phyloP scores from a whole-genome alignment of 441 rosid species.

The Biscutella laevigata region DNA sequence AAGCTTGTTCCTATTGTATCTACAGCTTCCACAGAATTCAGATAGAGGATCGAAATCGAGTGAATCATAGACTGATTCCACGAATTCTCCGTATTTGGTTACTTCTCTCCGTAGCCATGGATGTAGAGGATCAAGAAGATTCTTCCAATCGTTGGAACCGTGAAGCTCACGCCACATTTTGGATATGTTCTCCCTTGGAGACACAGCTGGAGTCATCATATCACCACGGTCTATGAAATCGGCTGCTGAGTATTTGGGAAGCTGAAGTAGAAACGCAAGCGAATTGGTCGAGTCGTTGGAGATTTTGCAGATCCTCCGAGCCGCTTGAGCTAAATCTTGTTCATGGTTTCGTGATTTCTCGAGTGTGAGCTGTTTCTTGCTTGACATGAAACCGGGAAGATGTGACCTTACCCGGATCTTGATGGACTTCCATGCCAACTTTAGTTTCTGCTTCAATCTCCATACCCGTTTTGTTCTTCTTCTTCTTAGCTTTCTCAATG shows the following conservation, averaged over 20 bases:
- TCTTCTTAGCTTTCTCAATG: slow-evolving; percentile 24
- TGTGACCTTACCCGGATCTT: slow-evolving; percentile 25
- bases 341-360: slow-evolving; percentile 13
- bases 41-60: slow-evolving; percentile 59
- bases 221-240: slow-evolving; percentile 42
- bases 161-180: slow-evolving; percentile 45
- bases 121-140: slow-evolving; percentile 48
- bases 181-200: slow-evolving; percentile 54
- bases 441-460: slow-evolving; percentile 34
- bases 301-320: slow-evolving; percentile 21
- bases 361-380: slow-evolving; percentile 24
- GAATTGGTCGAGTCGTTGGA: slow-evolving; percentile 28
- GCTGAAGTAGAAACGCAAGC: slow-evolving; percentile 33
- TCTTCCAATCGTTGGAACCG: slow-evolving; percentile 40
- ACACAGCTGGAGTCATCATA: slow-evolving; percentile 43
- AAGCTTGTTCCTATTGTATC: slow-evolving; percentile 39
- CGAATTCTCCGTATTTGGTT: slow-evolving; percentile 59
- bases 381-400: slow-evolving; percentile 15
- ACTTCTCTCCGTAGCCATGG: slow-evolving; percentile 52
- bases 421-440: slow-evolving; percentile 33
- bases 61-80: slow-evolving; percentile 51
- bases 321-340: slow-evolving; percentile 13
- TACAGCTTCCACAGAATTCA: slow-evolving; percentile 57
- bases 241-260: slow-evolving; percentile 32
- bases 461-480: slow-evolving; percentile 28